Evolutionary conservation across 169 alveolate species (phyloP), one percentile per base, ranked within the genome.

Genomic region (Cryptosporidium sp.): DNA sequence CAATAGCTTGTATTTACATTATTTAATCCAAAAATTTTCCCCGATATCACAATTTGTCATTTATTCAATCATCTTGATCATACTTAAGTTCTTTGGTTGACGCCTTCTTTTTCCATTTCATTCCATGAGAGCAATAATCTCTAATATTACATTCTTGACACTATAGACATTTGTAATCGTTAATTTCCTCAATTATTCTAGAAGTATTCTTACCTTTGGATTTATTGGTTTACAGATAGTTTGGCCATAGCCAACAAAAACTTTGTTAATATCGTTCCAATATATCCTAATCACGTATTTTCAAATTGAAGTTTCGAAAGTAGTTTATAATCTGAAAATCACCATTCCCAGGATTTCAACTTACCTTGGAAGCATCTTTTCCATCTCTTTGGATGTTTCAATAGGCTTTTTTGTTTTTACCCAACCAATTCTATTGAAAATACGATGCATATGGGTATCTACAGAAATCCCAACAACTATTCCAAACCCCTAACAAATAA

Each of bases 211-310:
- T 80, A 80, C 89, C 73, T 84, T 70, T 33, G 97, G 97, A 23
- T 87, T 86, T 56, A 92, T 71, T 60, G 98, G 95, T 84, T 92
- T 96, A 85, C 99, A 98, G 33, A 97, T 94, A 16, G 96, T 96
- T 91, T 98, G 98, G 0, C 99, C 99, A 92, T 96, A 97, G 2
- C 99, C 99, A 9, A 97, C 99, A 60, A 98, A 87, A 48, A 96
- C 85, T 9, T 61, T 91, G 92, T 98, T 98, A 37, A 98, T 91
- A 44, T 95, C 96, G 45, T 94, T 86, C 99, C 99, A 98, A 70
- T 93, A 86, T 52, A 91, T 92, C 67, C 92, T 85, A 42, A 39
- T 2, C 33, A 65, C 10, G 29, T 9, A 35, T 7, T 18, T 45
- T 35, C 18, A 68, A 26, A 10, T 39, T 51, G n/a, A 35, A 31